Evolutionary conservation across 2,329 filamentous ascomycete species (phyloP).

Genomic region (Penicillium hordei): DNA sequence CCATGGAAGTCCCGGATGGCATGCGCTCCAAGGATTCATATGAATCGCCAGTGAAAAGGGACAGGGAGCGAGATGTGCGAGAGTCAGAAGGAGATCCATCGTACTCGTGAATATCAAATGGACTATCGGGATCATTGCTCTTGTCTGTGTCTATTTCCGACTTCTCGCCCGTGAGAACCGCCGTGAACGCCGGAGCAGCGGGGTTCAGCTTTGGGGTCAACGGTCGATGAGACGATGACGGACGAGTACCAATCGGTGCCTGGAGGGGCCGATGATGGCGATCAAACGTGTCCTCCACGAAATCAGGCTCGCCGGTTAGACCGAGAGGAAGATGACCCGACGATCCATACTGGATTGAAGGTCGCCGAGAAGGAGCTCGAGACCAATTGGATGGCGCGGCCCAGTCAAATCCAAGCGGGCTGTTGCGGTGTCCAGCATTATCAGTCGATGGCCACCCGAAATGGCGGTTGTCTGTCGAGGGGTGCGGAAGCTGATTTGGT

Average conservation of each 20-base stretch:
- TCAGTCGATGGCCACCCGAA: constrained; percentile 64
- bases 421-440: constrained; percentile 54
- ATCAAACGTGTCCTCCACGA: constrained; percentile 50
- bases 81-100: constrained; percentile 47
- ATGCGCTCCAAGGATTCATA: constrained; percentile 50
- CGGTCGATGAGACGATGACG: constrained; percentile 57
- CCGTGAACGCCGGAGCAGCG: constrained; percentile 83
- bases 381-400: constrained; percentile 63
- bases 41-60: constrained; percentile 48
- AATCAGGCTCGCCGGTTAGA: constrained; percentile 52
- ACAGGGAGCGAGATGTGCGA: constrained; percentile 47
- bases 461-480: constrained; percentile 74
- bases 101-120: constrained; percentile 35
- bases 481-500: constrained; percentile 62
- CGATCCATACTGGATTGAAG: constrained; percentile 75
- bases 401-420: constrained; percentile 56
- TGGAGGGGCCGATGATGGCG: constrained; percentile 54
- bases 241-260: constrained; percentile 76
- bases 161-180: constrained; percentile 58
- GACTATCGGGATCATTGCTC: constrained; percentile 32
- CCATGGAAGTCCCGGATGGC: constrained; percentile 44
- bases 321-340: constrained; percentile 62
- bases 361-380: constrained; percentile 73
- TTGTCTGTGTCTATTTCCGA: constrained; percentile 45
- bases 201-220: constrained; percentile 72